phyloP scores from a whole-genome alignment of 2,329 filamentous ascomycete species.

The Nannizzia gypsea region DNA sequence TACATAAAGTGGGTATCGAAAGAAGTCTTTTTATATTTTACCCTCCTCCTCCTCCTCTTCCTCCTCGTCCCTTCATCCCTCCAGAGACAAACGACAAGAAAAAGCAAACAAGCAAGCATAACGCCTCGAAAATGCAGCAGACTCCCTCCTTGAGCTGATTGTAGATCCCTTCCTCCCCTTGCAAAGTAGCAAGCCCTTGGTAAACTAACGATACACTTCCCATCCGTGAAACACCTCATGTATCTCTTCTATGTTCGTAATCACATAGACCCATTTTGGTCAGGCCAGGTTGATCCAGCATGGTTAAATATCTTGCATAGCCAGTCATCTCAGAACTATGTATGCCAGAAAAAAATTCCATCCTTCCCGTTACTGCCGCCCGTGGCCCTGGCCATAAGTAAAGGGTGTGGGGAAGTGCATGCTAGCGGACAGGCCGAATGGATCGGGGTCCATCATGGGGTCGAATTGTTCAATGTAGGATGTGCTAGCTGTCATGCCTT shows the following conservation, averaged over 20 bases:
- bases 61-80: not conserved
- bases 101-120: not conserved
- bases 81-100: not conserved
- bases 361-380: conserved; percentile 20
- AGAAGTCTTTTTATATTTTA: not conserved
- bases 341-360: too few relatives aligned
- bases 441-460: conserved; percentile 80
- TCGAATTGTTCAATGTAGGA: conserved; percentile 61
- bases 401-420: conserved; percentile 90
- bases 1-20: not conserved
- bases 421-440: conserved; percentile 82
- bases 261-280: not conserved
- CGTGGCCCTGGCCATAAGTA: conserved; percentile 33
- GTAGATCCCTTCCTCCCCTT: not conserved
- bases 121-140: conserved; percentile 2
- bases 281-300: not conserved
- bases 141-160: not conserved
- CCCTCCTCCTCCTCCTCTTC: not conserved
- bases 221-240: not conserved
- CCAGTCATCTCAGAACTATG: too few relatives aligned
- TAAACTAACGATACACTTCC: not conserved
- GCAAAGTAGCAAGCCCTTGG: not conserved
- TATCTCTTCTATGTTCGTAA: not conserved
- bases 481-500: conserved; percentile 36
- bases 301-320: not conserved